Conservation (phyloP, 1,139 yeast species). For the Fermentozyma sake region DNA sequence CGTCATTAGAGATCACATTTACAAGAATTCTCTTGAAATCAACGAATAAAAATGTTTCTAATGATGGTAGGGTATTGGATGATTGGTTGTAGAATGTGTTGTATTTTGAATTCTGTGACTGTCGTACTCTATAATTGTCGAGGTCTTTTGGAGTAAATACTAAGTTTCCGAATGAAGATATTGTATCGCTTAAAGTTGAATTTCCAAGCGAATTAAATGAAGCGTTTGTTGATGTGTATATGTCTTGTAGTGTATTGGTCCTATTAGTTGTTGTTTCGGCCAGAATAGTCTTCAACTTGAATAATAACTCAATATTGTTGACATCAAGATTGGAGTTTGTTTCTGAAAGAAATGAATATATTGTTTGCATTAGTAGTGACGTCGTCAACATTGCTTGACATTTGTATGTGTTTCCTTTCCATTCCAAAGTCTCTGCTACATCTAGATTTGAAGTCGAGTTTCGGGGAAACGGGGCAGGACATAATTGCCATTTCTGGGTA, state of each 20-base stretch:
- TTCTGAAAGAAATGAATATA: conserved; percentile 34
- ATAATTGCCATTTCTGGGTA: conserved; percentile 57
- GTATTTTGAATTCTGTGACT: neutral
- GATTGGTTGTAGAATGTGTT: conserved; percentile 6
- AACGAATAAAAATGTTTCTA: conserved; percentile 35
- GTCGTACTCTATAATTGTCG: conserved; percentile 1
- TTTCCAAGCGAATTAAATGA: conserved; percentile 19
- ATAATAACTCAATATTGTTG: conserved; percentile 48
- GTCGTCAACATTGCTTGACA: conserved; percentile 48
- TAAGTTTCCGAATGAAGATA: conserved; percentile 15
- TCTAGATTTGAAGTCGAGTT: conserved; percentile 20
- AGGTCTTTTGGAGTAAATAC: conserved; percentile 28
- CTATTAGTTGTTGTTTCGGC: conserved; percentile 2
- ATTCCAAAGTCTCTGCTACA: conserved; percentile 13
- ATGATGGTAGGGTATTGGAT: conserved; percentile 5
- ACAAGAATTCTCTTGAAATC: conserved; percentile 39
- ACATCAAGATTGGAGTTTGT: conserved; percentile 59
- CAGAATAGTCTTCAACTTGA: conserved; percentile 39
- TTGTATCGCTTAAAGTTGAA: conserved; percentile 22
- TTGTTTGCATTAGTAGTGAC: conserved; percentile 26
- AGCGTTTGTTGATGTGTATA: conserved; percentile 2
- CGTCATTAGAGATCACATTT: conserved; percentile 26
- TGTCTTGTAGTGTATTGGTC: conserved; percentile 2
- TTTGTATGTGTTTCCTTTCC: conserved; percentile 23
- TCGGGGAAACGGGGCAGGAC: conserved; percentile 49